Percentiles rank a stretch among this genome's conserved stretches.
These are phyloP conservation scores for Grosmannia huntii DNA, from an alignment of 2,329 filamentous ascomycete species.

Conservation along the genomic window DNA sequence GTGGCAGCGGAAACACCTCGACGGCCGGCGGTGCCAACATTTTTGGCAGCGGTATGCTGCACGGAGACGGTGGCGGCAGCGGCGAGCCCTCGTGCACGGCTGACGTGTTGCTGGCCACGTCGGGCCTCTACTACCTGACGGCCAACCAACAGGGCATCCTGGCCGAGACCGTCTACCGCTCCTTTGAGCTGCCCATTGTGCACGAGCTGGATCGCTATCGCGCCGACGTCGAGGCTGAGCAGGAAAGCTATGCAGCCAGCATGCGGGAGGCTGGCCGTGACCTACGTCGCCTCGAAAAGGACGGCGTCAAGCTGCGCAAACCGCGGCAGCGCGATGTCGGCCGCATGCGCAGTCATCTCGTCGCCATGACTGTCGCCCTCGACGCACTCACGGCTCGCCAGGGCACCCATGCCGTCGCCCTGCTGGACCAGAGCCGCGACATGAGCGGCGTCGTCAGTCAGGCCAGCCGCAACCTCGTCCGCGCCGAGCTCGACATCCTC, in stretches of 20 bases:
- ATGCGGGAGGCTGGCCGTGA: slow-evolving; percentile 43
- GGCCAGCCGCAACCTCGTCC: slow-evolving; percentile 50
- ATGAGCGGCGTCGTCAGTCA: slow-evolving; percentile 50
- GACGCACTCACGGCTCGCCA: slow-evolving; percentile 51
- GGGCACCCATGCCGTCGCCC: slow-evolving; percentile 43
- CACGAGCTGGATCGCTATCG: slow-evolving; percentile 57
- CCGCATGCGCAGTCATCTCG: slow-evolving; percentile 48
- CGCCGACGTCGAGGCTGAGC: slow-evolving; percentile 50
- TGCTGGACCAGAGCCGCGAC: slow-evolving; percentile 52
- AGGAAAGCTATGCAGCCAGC: slow-evolving; percentile 43
- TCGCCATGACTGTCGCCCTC: slow-evolving; percentile 47
- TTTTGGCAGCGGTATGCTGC: slow-evolving; percentile 10
- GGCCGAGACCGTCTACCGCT: slow-evolving; percentile 54
- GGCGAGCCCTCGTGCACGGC: slow-evolving; percentile 43
- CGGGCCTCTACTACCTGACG: slow-evolving; percentile 53
- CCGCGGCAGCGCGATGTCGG: slow-evolving; percentile 47
- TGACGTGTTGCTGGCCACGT: slow-evolving; percentile 47
- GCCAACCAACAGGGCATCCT: slow-evolving; percentile 61
- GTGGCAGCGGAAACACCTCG: neutral
- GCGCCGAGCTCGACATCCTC: slow-evolving; percentile 58
- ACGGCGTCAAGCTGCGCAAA: slow-evolving; percentile 45
- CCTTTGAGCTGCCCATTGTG: slow-evolving; percentile 56
- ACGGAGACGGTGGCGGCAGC: neutral
- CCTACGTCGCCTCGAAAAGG: slow-evolving; percentile 51
- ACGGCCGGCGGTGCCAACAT: slow-evolving; percentile 10